These are phyloP conservation scores for Porcisia deanei DNA, from an alignment of 208 protist genomes.

Conservation along the genomic window DNA sequence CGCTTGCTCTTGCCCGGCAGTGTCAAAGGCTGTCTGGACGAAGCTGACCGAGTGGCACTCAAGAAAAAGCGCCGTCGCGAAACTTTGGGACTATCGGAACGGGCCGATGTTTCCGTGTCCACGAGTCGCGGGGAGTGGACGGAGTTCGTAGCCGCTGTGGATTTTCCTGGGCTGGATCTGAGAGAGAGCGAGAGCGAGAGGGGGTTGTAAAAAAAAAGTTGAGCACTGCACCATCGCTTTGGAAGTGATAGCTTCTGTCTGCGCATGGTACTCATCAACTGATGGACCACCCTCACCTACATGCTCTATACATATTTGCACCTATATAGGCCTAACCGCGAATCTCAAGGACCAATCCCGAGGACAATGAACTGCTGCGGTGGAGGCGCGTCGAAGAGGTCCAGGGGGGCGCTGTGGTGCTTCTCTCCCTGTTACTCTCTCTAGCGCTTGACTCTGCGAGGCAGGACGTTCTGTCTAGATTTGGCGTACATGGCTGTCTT, in stretches of 20 bases:
- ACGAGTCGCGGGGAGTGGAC: slow-evolving; percentile 29
- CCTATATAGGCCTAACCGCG: background rate
- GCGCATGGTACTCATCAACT: background rate
- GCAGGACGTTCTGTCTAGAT: background rate
- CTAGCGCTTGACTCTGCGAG: background rate
- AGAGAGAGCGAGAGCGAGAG: background rate
- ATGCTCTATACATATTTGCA: background rate
- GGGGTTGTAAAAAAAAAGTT: no score
- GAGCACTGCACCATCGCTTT: no score
- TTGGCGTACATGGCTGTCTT: no score
- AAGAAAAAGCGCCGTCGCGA: slow-evolving; percentile 71
- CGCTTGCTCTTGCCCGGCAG: slow-evolving; percentile 50
- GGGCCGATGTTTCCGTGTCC: slow-evolving; percentile 5
- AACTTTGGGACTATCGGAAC: slow-evolving; percentile 39
- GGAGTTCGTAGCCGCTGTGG: slow-evolving; percentile 37
- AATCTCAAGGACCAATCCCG: background rate
- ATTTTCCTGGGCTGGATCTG: slow-evolving; percentile 14
- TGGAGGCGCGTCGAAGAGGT: background rate
- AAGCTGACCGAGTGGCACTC: slow-evolving; percentile 35
- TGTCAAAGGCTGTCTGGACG: slow-evolving; percentile 20
- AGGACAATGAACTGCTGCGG: background rate
- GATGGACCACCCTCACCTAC: no score
- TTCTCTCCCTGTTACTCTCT: background rate
- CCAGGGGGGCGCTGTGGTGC: no score
- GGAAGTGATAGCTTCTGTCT: background rate